Evolutionary conservation across 2,329 filamentous ascomycete genomes (phyloP).

Genomic region (Sporothrix humicola): DNA sequence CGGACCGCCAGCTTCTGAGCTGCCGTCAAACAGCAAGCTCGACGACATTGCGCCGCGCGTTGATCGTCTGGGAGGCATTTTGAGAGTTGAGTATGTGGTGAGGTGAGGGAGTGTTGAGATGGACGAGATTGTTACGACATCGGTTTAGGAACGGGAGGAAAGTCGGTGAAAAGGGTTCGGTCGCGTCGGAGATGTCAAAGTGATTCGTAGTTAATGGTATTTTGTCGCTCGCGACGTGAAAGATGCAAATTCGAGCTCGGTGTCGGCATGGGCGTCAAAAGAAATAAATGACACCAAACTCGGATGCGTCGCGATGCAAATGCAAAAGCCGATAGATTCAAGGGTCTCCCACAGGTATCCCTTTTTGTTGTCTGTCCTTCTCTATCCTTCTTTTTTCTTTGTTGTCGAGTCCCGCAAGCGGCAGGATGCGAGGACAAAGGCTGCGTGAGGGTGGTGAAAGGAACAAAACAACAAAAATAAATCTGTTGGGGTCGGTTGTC

Average conservation of each 20-base stretch:
- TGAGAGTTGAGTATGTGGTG: neutral
- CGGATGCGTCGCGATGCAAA: neutral
- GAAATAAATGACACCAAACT: neutral
- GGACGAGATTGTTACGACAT: neutral
- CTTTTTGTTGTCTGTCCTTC: neutral
- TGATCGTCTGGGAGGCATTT: conserved; percentile 38
- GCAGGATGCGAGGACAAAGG: neutral
- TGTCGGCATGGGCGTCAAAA: neutral
- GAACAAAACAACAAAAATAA: conserved; percentile 21
- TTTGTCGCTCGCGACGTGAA: conserved; percentile 1
- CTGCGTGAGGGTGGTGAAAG: neutral
- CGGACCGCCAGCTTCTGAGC: conserved; percentile 37
- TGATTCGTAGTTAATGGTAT: neutral
- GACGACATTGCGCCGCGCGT: conserved; percentile 33
- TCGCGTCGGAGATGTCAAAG: neutral
- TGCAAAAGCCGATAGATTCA: neutral
- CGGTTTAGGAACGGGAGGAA: neutral
- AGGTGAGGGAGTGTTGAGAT: neutral
- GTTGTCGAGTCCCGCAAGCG: conserved; percentile 31
- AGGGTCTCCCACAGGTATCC: neutral
- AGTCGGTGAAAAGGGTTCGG: neutral
- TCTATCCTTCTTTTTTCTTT: neutral
- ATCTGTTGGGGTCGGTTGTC: neutral
- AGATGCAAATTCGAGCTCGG: neutral
- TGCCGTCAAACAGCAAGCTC: conserved; percentile 38